Evolutionary conservation across 73 alveolate genomes (phyloP).

Genomic region (Paramecium pentaurelia): DNA sequence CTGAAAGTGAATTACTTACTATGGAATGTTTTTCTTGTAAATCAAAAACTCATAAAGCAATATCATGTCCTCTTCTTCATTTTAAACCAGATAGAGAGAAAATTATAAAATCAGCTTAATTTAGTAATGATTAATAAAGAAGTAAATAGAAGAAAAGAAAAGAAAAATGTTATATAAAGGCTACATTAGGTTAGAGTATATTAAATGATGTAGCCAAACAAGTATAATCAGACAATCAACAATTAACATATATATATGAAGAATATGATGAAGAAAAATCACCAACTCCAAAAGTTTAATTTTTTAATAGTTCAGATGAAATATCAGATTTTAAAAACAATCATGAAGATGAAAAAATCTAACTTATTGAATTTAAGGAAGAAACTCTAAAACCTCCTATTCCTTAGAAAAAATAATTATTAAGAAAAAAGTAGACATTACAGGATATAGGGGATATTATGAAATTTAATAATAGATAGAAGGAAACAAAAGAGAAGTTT

Average conservation of each 20-base stretch:
- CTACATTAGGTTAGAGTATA: background rate
- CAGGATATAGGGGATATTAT: background rate
- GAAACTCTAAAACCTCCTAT: background rate
- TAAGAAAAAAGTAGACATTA: background rate
- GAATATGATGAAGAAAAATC: background rate
- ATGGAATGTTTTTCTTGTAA: slow-evolving; percentile 40
- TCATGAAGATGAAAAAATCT: background rate
- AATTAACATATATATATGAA: background rate
- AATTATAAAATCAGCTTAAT: background rate
- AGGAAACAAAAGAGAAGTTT: background rate
- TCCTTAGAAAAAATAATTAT: background rate
- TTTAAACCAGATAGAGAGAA: slow-evolving; percentile 34
- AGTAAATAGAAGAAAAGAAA: background rate
- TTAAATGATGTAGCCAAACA: background rate
- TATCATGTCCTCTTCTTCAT: slow-evolving; percentile 49
- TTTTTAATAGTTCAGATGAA: background rate
- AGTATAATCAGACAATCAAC: background rate
- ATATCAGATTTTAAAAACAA: background rate
- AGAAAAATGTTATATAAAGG: background rate
- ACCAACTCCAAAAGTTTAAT: background rate
- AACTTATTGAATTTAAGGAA: background rate
- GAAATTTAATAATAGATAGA: background rate
- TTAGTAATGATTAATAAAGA: background rate
- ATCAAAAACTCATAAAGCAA: slow-evolving; percentile 21
- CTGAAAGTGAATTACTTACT: background rate